Conservation (phyloP, 2,329 filamentous ascomycete genomes). For the Colletotrichum tropicicola region DNA sequence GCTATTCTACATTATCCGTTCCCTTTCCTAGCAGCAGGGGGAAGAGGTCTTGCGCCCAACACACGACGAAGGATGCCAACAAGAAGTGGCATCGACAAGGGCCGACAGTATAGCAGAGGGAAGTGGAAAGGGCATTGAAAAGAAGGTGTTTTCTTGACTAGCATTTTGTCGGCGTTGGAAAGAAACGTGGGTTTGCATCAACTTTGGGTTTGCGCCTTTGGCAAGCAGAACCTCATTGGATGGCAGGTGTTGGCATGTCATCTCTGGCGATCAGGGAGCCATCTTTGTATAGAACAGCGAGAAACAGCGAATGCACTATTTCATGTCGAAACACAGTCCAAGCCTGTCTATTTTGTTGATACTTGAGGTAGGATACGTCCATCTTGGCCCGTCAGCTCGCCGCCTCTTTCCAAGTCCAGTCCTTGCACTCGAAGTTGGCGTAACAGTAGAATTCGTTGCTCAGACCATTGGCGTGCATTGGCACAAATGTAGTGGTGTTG, state of each 20-base stretch:
- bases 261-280: neutral
- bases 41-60: neutral
- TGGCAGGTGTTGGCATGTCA: neutral
- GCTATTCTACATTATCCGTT: constrained; percentile 83
- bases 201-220: neutral
- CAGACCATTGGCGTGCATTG: constrained; percentile 74
- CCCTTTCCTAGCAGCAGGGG: constrained; percentile 52
- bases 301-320: constrained; percentile 12
- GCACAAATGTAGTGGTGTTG: constrained; percentile 73
- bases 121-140: neutral
- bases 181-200: constrained; percentile 12
- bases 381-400: neutral
- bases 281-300: constrained; percentile 24
- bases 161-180: constrained; percentile 30
- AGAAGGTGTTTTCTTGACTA: neutral
- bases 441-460: constrained; percentile 87
- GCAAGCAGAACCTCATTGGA: constrained; percentile 9
- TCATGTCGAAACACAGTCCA: neutral
- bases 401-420: constrained; percentile 52
- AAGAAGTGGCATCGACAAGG: neutral
- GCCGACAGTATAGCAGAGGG: neutral
- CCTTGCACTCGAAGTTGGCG: constrained; percentile 75
- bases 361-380: neutral
- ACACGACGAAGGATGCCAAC: neutral
- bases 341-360: no score